phyloP scores from a whole-genome alignment of 2,329 filamentous ascomycete species.

The Pseudogymnoascus pannorum region DNA sequence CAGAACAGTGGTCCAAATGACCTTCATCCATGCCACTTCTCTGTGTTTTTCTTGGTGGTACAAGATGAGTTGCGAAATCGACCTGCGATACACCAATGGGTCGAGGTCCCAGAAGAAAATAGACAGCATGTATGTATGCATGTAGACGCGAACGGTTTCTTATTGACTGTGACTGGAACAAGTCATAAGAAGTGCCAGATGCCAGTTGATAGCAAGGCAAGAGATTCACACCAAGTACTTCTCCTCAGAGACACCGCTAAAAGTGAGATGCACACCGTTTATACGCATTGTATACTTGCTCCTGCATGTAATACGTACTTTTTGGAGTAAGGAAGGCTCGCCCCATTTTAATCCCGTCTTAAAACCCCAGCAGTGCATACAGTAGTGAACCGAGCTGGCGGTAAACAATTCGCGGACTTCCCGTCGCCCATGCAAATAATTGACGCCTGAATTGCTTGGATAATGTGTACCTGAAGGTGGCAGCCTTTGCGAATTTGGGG shows the following conservation, averaged over 20 bases:
- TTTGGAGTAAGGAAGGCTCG: neutral
- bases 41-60: neutral
- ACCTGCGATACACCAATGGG: neutral
- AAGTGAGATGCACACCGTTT: conserved; percentile 1
- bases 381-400: neutral
- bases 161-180: neutral
- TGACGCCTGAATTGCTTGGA: neutral
- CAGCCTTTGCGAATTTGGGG: neutral
- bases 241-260: neutral
- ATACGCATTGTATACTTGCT: neutral
- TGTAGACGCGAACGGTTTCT: neutral
- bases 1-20: neutral
- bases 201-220: neutral
- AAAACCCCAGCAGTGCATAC: neutral
- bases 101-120: neutral
- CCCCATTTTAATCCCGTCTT: neutral
- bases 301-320: conserved; percentile 1
- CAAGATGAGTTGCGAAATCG: neutral
- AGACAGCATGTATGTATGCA: neutral
- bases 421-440: neutral
- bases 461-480: neutral
- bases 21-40: neutral
- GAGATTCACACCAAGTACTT: neutral
- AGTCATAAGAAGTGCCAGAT: neutral
- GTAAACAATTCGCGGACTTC: neutral